Conservation (phyloP, 345 rosid genomes). For the Salix purpurea region DNA sequence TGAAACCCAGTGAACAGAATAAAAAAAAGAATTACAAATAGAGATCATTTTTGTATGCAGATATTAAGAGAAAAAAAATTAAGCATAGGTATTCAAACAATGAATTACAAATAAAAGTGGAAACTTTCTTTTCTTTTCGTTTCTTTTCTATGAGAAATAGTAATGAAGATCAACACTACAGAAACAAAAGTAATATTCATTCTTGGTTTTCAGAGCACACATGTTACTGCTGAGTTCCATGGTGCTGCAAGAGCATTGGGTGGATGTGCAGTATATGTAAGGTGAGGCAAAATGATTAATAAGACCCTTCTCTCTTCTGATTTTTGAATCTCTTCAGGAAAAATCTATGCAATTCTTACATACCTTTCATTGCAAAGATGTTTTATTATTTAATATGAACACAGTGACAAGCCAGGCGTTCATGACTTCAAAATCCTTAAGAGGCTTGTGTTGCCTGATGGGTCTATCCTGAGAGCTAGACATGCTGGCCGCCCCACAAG, state of each 20-base stretch:
- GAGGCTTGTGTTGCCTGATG: constrained; percentile 58
- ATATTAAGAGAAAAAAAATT: too few species aligned
- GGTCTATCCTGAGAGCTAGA: constrained; percentile 60
- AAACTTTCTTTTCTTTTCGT: background rate
- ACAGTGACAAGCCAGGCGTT: constrained; percentile 22
- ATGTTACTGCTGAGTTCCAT: constrained; percentile 51
- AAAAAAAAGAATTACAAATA: too few species aligned
- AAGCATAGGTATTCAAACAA: background rate
- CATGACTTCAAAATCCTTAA: constrained; percentile 48
- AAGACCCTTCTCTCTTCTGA: background rate
- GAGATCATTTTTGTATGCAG: too few species aligned
- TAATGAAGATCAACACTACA: background rate
- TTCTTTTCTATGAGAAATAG: background rate
- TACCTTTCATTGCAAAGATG: background rate
- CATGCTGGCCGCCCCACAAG: constrained; percentile 62
- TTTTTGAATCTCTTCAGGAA: background rate
- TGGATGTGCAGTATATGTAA: constrained; percentile 55
- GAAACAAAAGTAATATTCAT: background rate
- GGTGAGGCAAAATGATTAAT: constrained; percentile 30
- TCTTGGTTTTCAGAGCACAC: constrained; percentile 41
- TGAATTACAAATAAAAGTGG: background rate
- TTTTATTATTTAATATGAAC: background rate
- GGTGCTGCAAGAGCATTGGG: constrained; percentile 60
- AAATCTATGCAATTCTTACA: background rate
- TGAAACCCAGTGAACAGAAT: too few species aligned